Conservation (phyloP, 2,329 filamentous ascomycete species). For the Monosporascus sp. region DNA sequence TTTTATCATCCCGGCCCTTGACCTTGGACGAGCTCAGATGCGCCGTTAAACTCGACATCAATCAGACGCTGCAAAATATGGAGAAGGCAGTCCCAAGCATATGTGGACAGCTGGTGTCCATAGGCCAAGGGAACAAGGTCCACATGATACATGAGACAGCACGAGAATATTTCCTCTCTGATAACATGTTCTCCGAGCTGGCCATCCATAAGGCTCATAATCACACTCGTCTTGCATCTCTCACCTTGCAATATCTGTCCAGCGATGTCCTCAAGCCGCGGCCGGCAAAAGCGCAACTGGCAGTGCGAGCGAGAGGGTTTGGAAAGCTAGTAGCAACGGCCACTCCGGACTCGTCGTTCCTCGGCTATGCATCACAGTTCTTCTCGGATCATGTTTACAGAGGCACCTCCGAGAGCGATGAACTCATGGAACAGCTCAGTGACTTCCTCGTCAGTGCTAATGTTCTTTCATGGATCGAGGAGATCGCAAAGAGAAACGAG, state of each 20-base stretch:
- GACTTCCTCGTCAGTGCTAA: conserved; percentile 47
- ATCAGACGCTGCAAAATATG: conserved; percentile 21
- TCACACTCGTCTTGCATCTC: conserved; percentile 26
- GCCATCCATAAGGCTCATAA: conserved; percentile 10
- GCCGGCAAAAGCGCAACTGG: no score
- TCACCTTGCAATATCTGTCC: conserved; percentile 17
- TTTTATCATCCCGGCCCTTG: conserved; percentile 17
- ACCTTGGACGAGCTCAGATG: conserved; percentile 16
- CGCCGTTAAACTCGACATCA: conserved; percentile 17
- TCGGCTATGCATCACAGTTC: conserved; percentile 18
- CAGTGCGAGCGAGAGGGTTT: not conserved
- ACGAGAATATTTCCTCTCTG: conserved; percentile 22
- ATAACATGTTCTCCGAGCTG: conserved; percentile 11
- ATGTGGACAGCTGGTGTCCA: conserved; percentile 25
- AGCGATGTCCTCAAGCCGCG: conserved; percentile 8
- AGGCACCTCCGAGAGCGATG: conserved; percentile 11
- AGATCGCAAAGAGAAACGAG: conserved; percentile 17
- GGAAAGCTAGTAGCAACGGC: conserved; percentile 3
- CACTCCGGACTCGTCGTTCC: conserved; percentile 9
- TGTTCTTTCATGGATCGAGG: conserved; percentile 27
- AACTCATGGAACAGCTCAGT: conserved; percentile 49
- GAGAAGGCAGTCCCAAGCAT: conserved; percentile 20
- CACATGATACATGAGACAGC: conserved; percentile 27
- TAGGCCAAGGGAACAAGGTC: conserved; percentile 20
- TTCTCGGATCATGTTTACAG: conserved; percentile 21